Conservation (phyloP, 345 rosid genomes). For the Moringa oleifera region DNA sequence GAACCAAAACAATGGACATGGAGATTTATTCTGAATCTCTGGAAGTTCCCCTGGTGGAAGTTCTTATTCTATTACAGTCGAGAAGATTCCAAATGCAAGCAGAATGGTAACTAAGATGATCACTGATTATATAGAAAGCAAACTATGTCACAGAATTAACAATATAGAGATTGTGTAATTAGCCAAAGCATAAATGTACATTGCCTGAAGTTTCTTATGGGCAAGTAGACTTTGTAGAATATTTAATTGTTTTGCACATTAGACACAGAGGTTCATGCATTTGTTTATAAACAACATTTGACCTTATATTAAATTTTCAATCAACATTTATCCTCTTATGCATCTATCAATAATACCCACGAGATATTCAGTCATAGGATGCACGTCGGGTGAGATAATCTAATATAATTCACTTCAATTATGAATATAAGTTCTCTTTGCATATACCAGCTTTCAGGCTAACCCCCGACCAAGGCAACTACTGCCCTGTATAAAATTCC, state of each 20-base stretch:
- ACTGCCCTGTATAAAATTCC: neutral
- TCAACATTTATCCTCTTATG: too few relatives aligned
- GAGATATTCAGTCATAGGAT: constrained; percentile 21
- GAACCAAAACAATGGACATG: constrained; percentile 20
- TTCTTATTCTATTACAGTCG: constrained; percentile 13
- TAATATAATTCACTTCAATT: too few relatives aligned
- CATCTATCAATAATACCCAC: neutral
- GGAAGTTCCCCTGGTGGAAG: constrained; percentile 46
- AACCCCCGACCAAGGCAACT: constrained; percentile 29
- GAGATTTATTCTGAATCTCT: constrained; percentile 27
- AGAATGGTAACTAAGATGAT: constrained; percentile 13
- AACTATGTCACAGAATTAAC: too few relatives aligned
- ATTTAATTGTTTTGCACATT: too few relatives aligned
- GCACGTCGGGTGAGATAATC: constrained; percentile 32
- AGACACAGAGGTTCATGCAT: too few relatives aligned
- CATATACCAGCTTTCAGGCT: constrained; percentile 9
- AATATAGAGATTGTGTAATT: too few relatives aligned
- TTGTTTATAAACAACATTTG: too few relatives aligned
- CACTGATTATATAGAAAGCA: neutral
- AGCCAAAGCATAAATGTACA: too few relatives aligned
- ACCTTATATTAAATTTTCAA: too few relatives aligned
- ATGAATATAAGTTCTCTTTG: too few relatives aligned
- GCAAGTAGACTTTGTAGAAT: too few relatives aligned
- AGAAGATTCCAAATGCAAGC: constrained; percentile 6
- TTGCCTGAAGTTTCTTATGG: too few relatives aligned